Evolutionary conservation across 805 yeast species (phyloP).

Genomic region (Sungouiella blattae): DNA sequence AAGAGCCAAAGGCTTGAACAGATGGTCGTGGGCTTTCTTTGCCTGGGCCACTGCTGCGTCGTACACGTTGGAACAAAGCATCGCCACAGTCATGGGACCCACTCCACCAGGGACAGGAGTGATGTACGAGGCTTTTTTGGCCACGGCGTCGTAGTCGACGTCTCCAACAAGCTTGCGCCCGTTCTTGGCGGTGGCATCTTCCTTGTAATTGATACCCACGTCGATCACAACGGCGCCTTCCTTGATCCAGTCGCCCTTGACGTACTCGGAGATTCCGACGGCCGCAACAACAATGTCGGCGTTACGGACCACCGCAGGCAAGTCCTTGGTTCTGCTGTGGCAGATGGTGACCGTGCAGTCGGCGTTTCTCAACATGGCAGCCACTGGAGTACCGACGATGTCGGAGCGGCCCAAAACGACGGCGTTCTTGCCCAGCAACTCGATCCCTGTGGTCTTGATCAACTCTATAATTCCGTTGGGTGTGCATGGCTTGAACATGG

Average conservation of each 20-base stretch:
- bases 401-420: conserved; percentile 95
- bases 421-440: conserved; percentile 73
- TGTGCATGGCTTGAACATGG: conserved; percentile 87
- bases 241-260: conserved; percentile 86
- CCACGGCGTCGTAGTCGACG: conserved; percentile 75
- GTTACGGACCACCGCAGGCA: conserved; percentile 50
- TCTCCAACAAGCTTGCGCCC: conserved; percentile 93
- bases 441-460: conserved; percentile 64
- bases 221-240: conserved; percentile 83
- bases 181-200: conserved; percentile 68
- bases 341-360: conserved; percentile 88
- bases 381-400: conserved; percentile 93
- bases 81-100: conserved; percentile 98
- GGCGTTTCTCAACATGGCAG: conserved; percentile 70
- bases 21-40: conserved; percentile 44
- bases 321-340: conserved; percentile 68
- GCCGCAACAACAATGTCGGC: conserved; percentile 94
- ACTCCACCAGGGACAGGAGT: conserved; percentile 99
- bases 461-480: conserved; percentile 89
- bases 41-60: conserved; percentile 69
- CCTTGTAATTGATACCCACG: conserved; percentile 90
- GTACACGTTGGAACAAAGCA: conserved; percentile 82
- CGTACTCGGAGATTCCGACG: conserved; percentile 79
- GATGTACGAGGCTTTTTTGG: conserved; percentile 59
- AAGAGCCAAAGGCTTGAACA: conserved; percentile 55